Evolutionary conservation across 208 protist species (phyloP).

Genomic region (Trypanosoma melophagium): DNA sequence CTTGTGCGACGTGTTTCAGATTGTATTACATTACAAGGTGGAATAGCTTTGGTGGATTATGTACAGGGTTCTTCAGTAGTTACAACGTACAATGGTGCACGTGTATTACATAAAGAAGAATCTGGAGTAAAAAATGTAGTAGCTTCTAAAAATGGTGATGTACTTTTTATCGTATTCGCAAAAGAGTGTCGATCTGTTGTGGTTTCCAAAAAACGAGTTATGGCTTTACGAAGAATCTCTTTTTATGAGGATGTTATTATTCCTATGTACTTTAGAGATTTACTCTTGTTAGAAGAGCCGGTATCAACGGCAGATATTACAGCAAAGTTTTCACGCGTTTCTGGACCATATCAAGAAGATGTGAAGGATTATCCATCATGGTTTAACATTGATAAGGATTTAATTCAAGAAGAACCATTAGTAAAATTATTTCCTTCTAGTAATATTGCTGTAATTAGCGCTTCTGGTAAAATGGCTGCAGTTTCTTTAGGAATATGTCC

Average conservation of each 20-base stretch:
- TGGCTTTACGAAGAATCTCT: conserved; percentile 20
- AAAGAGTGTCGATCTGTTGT: conserved; percentile 22
- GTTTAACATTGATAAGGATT: neutral
- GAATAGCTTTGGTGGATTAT: conserved; percentile 28
- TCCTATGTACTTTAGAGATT: conserved; percentile 10
- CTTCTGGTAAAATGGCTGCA: conserved; percentile 26
- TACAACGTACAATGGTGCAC: conserved; percentile 22
- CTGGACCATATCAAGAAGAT: neutral
- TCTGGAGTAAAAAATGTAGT: conserved; percentile 23
- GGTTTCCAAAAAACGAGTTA: conserved; percentile 16
- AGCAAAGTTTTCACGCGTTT: neutral
- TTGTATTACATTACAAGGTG: conserved; percentile 22
- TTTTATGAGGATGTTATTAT: conserved; percentile 28
- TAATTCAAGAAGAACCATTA: neutral
- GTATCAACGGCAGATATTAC: neutral
- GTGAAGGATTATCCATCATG: neutral
- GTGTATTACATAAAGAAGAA: conserved; percentile 13
- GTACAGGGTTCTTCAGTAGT: conserved; percentile 15
- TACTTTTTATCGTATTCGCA: conserved; percentile 24
- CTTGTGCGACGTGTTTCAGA: conserved; percentile 24
- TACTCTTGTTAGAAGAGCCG: conserved; percentile 22
- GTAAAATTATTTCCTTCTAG: too few species aligned
- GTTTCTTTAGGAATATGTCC: conserved; percentile 20
- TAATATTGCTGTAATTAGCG: conserved; percentile 13
- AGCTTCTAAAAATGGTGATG: conserved; percentile 18